Evolutionary conservation across 1,284 basidiomycete species (phyloP).

Genomic region (Ganoderma multipileum): DNA sequence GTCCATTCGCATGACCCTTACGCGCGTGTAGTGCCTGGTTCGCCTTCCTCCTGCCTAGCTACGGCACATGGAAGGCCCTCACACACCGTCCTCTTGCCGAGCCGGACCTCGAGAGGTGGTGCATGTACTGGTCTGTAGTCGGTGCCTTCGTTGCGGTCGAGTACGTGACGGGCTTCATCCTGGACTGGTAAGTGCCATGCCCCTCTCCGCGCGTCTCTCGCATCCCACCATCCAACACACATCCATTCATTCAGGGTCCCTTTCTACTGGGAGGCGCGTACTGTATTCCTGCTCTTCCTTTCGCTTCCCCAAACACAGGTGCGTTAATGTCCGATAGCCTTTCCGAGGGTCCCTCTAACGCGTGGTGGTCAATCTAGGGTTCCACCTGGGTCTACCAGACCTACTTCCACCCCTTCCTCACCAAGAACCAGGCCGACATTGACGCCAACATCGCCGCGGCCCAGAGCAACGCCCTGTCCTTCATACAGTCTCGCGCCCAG

Average conservation of each 20-base stretch:
- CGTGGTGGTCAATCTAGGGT: slow-evolving; percentile 52
- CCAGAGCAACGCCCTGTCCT: slow-evolving; percentile 58
- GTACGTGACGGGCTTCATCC: slow-evolving; percentile 69
- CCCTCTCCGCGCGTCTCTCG: background rate
- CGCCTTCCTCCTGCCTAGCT: slow-evolving; percentile 67
- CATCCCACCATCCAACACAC: background rate
- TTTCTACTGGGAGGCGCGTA: slow-evolving; percentile 81
- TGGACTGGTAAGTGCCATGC: slow-evolving; percentile 64
- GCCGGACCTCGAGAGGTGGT: slow-evolving; percentile 62
- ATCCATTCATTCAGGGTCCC: slow-evolving; percentile 62
- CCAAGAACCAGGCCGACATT: slow-evolving; percentile 69
- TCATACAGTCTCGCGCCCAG: slow-evolving; percentile 55
- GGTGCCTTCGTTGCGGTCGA: slow-evolving; percentile 72
- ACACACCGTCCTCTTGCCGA: slow-evolving; percentile 63
- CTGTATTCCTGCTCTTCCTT: slow-evolving; percentile 74
- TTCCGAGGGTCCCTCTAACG: slow-evolving; percentile 5
- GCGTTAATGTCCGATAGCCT: slow-evolving; percentile 30
- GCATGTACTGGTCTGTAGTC: slow-evolving; percentile 71
- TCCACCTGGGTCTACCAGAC: slow-evolving; percentile 74
- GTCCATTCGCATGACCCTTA: slow-evolving; percentile 12
- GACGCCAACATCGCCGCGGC: slow-evolving; percentile 67
- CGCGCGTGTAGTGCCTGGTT: slow-evolving; percentile 68
- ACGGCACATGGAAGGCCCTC: slow-evolving; percentile 71
- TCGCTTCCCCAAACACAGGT: slow-evolving; percentile 80
- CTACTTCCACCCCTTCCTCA: slow-evolving; percentile 72